These are phyloP conservation scores for Nannizzia gypsea DNA, from an alignment of 2,329 filamentous ascomycete genomes.

Conservation along the genomic window DNA sequence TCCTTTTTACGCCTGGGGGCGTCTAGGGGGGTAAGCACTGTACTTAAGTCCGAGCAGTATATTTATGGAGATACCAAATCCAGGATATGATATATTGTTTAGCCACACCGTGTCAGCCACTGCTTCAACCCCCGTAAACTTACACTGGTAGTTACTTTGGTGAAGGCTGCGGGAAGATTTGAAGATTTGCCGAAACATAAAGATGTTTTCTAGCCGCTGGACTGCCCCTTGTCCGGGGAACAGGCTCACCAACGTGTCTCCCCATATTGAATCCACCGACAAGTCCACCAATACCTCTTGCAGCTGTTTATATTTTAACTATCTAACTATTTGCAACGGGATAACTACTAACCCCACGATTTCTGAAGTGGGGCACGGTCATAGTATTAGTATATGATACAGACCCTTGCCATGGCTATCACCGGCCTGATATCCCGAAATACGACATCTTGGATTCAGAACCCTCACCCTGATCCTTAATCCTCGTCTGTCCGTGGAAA, in stretches of 20 bases:
- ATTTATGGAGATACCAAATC: background rate
- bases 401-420: conserved; percentile 76
- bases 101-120: background rate
- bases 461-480: background rate
- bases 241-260: background rate
- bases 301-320: background rate
- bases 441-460: background rate
- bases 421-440: conserved; percentile 43
- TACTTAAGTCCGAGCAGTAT: background rate
- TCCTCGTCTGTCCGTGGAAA: background rate
- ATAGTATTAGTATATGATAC: background rate
- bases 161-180: background rate
- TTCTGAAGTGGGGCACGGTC: background rate
- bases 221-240: background rate
- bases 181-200: background rate
- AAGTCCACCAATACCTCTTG: background rate
- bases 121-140: background rate
- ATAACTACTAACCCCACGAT: conserved; percentile 2
- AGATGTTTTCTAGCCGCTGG: background rate
- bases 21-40: background rate
- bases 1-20: background rate
- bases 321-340: background rate
- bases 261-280: background rate
- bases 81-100: background rate
- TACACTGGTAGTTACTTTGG: background rate